Conservation (phyloP, 2,329 filamentous ascomycete genomes). For the Colletotrichum sp. region DNA sequence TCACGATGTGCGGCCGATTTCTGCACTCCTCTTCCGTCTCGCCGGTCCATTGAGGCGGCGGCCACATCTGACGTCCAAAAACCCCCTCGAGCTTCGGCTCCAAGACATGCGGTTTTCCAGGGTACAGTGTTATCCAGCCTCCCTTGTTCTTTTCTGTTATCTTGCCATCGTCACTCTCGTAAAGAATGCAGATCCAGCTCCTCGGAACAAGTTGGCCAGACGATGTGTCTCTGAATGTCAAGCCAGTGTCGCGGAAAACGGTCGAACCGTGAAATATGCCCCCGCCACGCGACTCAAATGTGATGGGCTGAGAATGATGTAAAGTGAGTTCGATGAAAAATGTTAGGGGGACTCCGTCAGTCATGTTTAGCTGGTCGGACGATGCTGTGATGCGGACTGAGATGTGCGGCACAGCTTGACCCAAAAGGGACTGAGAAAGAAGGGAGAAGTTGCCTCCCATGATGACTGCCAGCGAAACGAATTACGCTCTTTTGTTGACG, state of each 20-base stretch:
- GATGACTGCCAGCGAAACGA: too few species aligned
- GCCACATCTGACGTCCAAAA: neutral
- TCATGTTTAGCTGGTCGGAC: neutral
- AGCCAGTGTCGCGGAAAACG: neutral
- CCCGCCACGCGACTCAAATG: neutral
- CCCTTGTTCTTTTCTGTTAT: accelerated
- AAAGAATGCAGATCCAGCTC: neutral
- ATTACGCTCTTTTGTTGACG: too few species aligned
- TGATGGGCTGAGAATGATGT: neutral
- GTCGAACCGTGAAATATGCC: neutral
- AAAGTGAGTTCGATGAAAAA: neutral
- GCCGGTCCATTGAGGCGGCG: neutral
- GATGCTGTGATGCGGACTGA: neutral
- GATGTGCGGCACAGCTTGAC: neutral
- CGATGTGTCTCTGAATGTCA: neutral
- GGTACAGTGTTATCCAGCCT: neutral
- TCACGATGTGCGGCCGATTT: neutral
- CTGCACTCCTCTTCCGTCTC: neutral
- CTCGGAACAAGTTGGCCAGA: neutral
- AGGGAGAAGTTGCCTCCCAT: too few species aligned
- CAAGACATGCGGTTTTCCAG: neutral
- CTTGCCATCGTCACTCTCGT: accelerated
- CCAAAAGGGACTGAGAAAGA: too few species aligned
- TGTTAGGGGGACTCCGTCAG: neutral
- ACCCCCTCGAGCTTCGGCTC: neutral